Evolutionary conservation across 768 basidiomycete species (phyloP), one percentile per base, ranked within the genome.

Genomic region (Boletus sp.): DNA sequence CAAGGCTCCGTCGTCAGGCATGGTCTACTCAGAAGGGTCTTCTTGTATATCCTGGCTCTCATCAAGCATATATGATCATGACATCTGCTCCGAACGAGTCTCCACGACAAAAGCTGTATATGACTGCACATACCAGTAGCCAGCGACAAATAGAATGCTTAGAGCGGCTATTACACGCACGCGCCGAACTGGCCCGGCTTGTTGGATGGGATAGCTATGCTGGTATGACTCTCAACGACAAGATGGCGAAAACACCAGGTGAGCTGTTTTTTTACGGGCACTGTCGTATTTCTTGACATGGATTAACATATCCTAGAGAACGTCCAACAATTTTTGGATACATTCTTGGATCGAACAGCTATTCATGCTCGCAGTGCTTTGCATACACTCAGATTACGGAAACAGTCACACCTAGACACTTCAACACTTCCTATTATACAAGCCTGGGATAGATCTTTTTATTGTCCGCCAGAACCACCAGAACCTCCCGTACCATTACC

Each of bases 401-500:
- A 98, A 76, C 87, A 91, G 69, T 78, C 77, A 9, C 87, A 90
- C 63, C 82, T 93, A 30, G 73, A 77, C 20, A 78, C 84, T 2
- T 75, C 79, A 0, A 73, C 78, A 20, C 75, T 82, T 46, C 89
- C 89, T 42, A 75, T 76, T 24, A 83, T 98, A 50, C 83, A 96
- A 61, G 87, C 94, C n/a, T 99, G 97, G 97, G 97, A 98, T 73
- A 82, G 94, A 62, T 95, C 98, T 63, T 96, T 87, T 69, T 98
- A 94, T 71, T 89, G 92, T 55, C 88, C 89, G 1, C 86, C 86
- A 5, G 86, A 90, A 71, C 83, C 85, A 11, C 86, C 87, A 30
- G 82, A 86, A 12, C 89, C 92, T 29, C 84, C 89, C 54, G 76
- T 89, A 71, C 73, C 90, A 58, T 75, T 92, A 58, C 84, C 86